These are phyloP conservation scores for Cenchrus americanus DNA, from an alignment of 176 grass and related monocot species.

Conservation along the genomic window DNA sequence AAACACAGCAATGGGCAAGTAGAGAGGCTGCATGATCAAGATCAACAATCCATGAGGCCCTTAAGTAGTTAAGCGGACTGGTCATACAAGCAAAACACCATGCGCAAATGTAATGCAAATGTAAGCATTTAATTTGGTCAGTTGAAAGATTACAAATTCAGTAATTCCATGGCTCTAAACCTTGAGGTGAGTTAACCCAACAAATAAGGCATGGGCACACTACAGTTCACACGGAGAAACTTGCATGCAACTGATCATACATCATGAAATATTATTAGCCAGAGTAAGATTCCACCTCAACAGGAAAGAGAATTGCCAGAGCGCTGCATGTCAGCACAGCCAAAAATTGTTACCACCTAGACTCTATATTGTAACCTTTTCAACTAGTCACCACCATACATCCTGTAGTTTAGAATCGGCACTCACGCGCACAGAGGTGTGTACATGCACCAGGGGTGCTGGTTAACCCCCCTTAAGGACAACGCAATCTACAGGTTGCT, in stretches of 20 bases:
- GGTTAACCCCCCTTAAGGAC: too few relatives aligned
- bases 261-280: conserved; percentile 2
- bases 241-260: conserved; percentile 1
- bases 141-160: not conserved
- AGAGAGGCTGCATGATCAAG: not conserved
- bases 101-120: conserved; percentile 1
- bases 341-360: not conserved
- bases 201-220: conserved; percentile 12
- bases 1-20: not conserved
- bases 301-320: not conserved
- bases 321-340: not conserved
- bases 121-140: too few relatives aligned
- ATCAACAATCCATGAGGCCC: not conserved
- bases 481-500: too few relatives aligned
- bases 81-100: not conserved
- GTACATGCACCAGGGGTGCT: too few relatives aligned
- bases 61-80: not conserved
- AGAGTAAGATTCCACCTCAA: not conserved
- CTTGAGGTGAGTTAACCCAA: not conserved
- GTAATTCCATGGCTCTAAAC: not conserved
- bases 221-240: not conserved
- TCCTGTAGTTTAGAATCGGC: conserved; percentile 10
- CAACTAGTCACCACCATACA: conserved; percentile 1
- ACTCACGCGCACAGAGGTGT: not conserved
- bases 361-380: conserved; percentile 15